Percentiles rank a stretch among this genome's conserved stretches.
phyloP scores from a whole-genome alignment of 2,329 filamentous ascomycete species.

The Arthrobotrys megalospora region DNA sequence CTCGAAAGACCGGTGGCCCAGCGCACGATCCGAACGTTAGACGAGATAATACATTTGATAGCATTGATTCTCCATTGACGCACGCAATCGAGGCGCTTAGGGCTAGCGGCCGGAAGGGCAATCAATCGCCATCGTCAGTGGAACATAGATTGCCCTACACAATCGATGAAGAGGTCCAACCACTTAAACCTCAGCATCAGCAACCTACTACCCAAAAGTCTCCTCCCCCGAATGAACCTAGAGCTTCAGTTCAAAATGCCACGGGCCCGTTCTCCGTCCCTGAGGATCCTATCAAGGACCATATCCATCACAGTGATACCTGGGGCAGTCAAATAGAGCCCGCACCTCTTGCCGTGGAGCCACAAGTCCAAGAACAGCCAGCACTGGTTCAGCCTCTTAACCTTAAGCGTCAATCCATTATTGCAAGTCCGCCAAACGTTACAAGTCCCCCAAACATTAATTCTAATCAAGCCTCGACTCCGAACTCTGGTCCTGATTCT shows the following conservation, averaged over 20 bases:
- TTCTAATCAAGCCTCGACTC: background rate
- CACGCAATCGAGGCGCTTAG: constrained; percentile 55
- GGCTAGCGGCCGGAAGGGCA: constrained; percentile 50
- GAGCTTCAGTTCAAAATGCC: constrained; percentile 21
- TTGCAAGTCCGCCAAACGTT: constrained; percentile 14
- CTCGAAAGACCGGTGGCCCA: constrained; percentile 24
- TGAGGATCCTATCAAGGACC: constrained; percentile 30
- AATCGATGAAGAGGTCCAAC: constrained; percentile 45
- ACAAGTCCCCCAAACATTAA: constrained; percentile 11
- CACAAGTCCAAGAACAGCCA: constrained; percentile 19
- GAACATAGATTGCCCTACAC: constrained; percentile 57
- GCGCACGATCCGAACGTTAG: constrained; percentile 28
- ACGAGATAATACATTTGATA: constrained; percentile 56
- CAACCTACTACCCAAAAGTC: constrained; percentile 23
- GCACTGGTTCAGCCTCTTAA: constrained; percentile 49
- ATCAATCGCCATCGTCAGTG: constrained; percentile 44
- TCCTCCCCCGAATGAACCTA: constrained; percentile 10
- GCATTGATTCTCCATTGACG: constrained; percentile 56
- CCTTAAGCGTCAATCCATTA: constrained; percentile 39
- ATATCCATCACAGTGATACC: constrained; percentile 29
- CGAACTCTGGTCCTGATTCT: constrained; percentile 21
- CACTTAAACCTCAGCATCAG: constrained; percentile 38
- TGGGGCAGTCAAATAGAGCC: constrained; percentile 40
- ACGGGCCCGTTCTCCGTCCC: constrained; percentile 27
- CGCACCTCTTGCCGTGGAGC: constrained; percentile 16